These are phyloP conservation scores for Amaranthus hypochondriacus DNA, from an alignment of 148 eudicot species.

Conservation along the genomic window DNA sequence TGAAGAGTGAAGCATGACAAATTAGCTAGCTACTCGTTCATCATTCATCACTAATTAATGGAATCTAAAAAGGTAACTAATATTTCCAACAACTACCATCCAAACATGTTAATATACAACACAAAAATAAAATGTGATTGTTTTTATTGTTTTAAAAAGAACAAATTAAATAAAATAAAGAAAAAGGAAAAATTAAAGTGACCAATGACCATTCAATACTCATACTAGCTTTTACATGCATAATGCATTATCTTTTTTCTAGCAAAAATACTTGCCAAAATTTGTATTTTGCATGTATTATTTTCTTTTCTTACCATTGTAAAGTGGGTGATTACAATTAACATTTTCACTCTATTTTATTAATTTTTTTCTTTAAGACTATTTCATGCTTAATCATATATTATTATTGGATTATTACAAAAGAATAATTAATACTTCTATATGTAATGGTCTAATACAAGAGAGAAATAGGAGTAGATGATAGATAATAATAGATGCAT, in stretches of 20 bases:
- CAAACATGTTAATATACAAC: slow-evolving; percentile 13
- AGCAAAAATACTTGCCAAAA: not conserved
- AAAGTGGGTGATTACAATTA: too few relatives aligned
- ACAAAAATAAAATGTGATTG: not conserved
- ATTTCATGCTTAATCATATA: too few relatives aligned
- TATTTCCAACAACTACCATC: slow-evolving; percentile 21
- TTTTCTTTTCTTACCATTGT: not conserved
- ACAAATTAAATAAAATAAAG: too few relatives aligned
- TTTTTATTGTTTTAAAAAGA: too few relatives aligned
- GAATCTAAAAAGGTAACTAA: slow-evolving; percentile 14
- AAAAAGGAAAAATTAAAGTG: not conserved
- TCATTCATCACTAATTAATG: not conserved
- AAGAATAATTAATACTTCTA: too few relatives aligned
- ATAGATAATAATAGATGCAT: too few relatives aligned
- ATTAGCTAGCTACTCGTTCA: not conserved
- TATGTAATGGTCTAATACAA: not conserved
- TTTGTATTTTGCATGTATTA: not conserved
- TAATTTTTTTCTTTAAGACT: too few relatives aligned
- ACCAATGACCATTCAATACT: too few relatives aligned
- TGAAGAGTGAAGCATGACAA: not conserved
- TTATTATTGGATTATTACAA: not conserved
- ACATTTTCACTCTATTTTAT: too few relatives aligned
- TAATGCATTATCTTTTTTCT: not conserved
- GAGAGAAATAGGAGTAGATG: not conserved
- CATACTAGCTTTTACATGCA: not conserved